These are phyloP conservation scores for Pleurotus sapidus DNA, from an alignment of 768 basidiomycete species.

Conservation along the genomic window DNA sequence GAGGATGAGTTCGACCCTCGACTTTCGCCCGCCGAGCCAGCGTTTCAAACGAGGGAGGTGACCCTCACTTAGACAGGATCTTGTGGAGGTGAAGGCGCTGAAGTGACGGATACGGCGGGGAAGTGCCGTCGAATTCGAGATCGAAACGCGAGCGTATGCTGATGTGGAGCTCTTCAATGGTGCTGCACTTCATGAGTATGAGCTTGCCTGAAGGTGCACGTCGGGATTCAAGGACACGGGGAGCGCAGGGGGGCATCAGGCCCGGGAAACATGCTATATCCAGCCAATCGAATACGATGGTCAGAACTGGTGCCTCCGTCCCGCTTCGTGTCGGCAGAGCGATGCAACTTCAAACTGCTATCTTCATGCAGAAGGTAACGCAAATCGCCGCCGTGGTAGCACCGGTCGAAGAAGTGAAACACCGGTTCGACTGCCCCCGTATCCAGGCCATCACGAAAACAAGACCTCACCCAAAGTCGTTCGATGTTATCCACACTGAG, in stretches of 20 bases:
- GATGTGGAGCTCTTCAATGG: neutral
- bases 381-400: neutral
- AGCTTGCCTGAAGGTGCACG: no score
- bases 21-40: no score
- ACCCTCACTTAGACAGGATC: no score
- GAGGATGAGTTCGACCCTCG: no score
- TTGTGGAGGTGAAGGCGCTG: neutral
- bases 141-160: neutral
- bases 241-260: no score
- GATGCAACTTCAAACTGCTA: neutral
- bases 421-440: neutral
- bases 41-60: no score
- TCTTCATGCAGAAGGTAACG: neutral
- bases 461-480: neutral
- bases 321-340: neutral
- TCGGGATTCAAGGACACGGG: no score
- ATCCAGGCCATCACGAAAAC: neutral
- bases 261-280: no score
- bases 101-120: neutral
- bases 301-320: neutral
- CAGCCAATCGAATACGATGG: no score
- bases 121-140: neutral
- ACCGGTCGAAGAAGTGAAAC: neutral
- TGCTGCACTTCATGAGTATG: no score
- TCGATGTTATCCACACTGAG: neutral